Evolutionary conservation across 2,329 filamentous ascomycete genomes (phyloP).

Genomic region (Paecilomyces formosus): DNA sequence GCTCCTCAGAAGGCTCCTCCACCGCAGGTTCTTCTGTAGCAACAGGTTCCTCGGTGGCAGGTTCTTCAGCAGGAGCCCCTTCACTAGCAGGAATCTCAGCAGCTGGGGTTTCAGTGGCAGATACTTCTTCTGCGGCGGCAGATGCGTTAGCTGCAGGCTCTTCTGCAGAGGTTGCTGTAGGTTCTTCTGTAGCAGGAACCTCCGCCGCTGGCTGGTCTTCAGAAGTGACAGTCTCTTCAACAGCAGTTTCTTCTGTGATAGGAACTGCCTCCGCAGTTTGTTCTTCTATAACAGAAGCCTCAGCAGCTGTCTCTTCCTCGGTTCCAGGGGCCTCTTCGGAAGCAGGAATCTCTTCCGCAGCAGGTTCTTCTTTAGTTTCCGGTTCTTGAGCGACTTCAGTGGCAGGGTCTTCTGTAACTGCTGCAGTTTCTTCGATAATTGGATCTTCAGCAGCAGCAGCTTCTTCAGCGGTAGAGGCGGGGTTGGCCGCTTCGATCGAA

Average conservation of each 20-base stretch:
- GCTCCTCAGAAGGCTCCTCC: background rate
- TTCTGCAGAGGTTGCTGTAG: too few species aligned
- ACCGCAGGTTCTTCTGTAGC: too few species aligned
- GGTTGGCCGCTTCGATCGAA: background rate
- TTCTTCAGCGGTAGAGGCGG: background rate
- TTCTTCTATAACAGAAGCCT: background rate
- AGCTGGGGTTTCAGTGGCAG: too few species aligned
- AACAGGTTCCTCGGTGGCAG: background rate
- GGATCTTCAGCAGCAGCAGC: background rate
- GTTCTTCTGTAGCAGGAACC: background rate
- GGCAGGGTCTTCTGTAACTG: background rate
- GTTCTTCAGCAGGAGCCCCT: background rate
- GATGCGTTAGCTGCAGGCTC: background rate
- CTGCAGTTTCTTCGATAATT: background rate
- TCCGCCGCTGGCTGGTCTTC: background rate
- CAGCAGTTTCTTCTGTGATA: background rate
- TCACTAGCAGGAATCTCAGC: too few species aligned
- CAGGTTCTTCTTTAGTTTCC: constrained; percentile 1
- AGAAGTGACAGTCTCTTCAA: background rate
- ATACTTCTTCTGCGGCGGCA: too few species aligned
- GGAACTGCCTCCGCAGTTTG: background rate
- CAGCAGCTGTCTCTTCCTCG: background rate
- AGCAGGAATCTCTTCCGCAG: background rate
- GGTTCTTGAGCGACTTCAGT: background rate
- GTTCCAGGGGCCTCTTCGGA: background rate